A percentile compares a stretch with the other conserved stretches of the same genome.
phyloP scores from a whole-genome alignment of 2,329 filamentous ascomycete genomes.

The Scortechinia acanthostroma region DNA sequence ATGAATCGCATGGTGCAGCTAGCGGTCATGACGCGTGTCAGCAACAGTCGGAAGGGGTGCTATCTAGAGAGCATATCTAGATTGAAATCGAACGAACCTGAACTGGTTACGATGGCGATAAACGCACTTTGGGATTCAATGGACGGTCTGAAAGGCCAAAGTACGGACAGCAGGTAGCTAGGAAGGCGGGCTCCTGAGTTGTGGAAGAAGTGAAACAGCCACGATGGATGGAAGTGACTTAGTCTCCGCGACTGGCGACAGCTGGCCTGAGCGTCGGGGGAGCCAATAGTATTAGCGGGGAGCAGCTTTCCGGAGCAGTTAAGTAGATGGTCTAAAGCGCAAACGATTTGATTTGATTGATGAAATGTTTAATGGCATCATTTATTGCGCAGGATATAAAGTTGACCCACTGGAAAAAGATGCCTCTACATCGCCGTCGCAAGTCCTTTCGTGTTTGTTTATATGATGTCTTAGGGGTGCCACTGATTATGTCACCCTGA shows the following conservation, averaged over 20 bases:
- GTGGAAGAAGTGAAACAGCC: not conserved
- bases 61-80: not conserved
- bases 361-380: too few relatives aligned
- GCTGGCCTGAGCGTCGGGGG: not conserved
- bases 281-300: too few relatives aligned
- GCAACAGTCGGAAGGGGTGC: conserved; percentile 4
- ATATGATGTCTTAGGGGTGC: too few relatives aligned
- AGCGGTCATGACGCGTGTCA: conserved; percentile 7
- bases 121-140: not conserved
- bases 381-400: too few relatives aligned
- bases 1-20: conserved; percentile 40
- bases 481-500: too few relatives aligned
- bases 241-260: not conserved
- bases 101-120: too few relatives aligned
- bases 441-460: too few relatives aligned
- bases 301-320: too few relatives aligned
- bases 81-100: not conserved
- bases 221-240: not conserved
- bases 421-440: too few relatives aligned
- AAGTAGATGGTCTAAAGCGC: too few relatives aligned
- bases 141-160: not conserved
- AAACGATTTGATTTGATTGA: too few relatives aligned
- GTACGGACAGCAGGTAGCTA: not conserved
- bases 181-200: conserved; percentile 2
- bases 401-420: too few relatives aligned